Conservation (phyloP, 805 yeast species). For the Candida maesae region DNA sequence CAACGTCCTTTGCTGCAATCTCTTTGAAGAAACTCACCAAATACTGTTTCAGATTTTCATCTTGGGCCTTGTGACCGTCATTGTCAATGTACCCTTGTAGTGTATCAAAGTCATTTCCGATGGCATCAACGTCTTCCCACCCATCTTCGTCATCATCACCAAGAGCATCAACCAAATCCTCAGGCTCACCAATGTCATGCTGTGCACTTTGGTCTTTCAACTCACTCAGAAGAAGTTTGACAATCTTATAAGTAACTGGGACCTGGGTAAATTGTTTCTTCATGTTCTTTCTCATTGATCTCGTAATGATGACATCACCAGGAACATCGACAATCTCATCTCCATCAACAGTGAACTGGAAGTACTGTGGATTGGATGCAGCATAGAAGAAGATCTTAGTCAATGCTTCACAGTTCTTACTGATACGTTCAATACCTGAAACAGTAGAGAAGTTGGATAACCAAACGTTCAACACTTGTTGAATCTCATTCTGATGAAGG, state of each 20-base stretch:
- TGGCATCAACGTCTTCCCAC: slow-evolving; percentile 76
- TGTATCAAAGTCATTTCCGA: slow-evolving; percentile 62
- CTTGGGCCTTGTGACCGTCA: slow-evolving; percentile 20
- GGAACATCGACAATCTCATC: slow-evolving; percentile 57
- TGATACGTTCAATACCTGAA: slow-evolving; percentile 67
- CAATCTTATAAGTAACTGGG: slow-evolving; percentile 66
- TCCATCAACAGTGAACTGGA: slow-evolving; percentile 69
- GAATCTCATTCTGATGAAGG: slow-evolving; percentile 46
- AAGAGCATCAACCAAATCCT: slow-evolving; percentile 54
- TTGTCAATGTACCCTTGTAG: slow-evolving; percentile 52
- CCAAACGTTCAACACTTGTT: slow-evolving; percentile 73
- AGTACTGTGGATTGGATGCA: slow-evolving; percentile 27
- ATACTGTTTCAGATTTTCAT: slow-evolving; percentile 30
- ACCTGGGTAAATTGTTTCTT: slow-evolving; percentile 56
- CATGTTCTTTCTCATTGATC: slow-evolving; percentile 66
- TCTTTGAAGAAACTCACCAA: slow-evolving; percentile 51
- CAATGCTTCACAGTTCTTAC: slow-evolving; percentile 64
- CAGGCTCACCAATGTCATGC: slow-evolving; percentile 10
- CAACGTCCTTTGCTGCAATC: slow-evolving; percentile 36
- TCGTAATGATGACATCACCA: slow-evolving; percentile 68
- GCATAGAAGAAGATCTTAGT: slow-evolving; percentile 64
- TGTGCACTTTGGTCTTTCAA: slow-evolving; percentile 50
- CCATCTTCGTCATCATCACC: slow-evolving; percentile 58
- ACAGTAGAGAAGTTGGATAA: slow-evolving; percentile 74
- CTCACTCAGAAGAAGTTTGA: slow-evolving; percentile 68